phyloP scores from a whole-genome alignment of 1,284 basidiomycete genomes.

The Microbotryum intermedium region DNA sequence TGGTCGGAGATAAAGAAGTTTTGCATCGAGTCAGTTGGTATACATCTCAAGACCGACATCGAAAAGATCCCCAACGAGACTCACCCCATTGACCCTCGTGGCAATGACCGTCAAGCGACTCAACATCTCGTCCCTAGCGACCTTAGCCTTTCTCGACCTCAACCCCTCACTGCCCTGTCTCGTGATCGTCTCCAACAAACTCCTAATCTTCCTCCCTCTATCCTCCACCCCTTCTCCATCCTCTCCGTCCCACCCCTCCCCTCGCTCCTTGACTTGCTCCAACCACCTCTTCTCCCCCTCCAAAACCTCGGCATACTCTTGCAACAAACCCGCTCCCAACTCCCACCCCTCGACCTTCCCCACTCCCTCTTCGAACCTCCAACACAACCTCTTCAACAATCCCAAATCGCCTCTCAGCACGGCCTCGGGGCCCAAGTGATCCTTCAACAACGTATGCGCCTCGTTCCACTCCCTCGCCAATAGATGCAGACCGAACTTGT shows the following conservation, averaged over 20 bases:
- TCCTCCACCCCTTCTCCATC: constrained; percentile 24
- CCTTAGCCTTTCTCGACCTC: constrained; percentile 4
- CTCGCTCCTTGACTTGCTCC: constrained; percentile 53
- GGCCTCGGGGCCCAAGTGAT: constrained; percentile 81
- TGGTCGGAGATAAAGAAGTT: not conserved
- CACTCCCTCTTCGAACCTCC: constrained; percentile 50
- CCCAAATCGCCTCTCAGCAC: constrained; percentile 69
- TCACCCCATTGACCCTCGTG: not conserved
- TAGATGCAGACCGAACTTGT: constrained; percentile 69
- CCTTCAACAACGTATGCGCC: constrained; percentile 72
- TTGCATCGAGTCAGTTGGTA: not conserved
- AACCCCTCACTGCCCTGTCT: not conserved
- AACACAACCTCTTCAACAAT: constrained; percentile 65
- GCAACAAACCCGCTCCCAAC: constrained; percentile 17
- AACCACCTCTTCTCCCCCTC: constrained; percentile 67
- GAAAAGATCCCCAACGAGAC: not conserved
- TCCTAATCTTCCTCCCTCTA: constrained; percentile 32
- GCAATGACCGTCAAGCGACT: constrained; percentile 12
- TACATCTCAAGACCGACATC: not conserved
- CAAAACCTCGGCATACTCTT: constrained; percentile 49
- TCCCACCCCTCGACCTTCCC: constrained; percentile 33
- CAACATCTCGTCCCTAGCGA: constrained; percentile 20
- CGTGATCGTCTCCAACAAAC: not conserved
- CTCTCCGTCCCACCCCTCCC: constrained; percentile 47
- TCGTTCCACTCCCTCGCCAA: constrained; percentile 58